These are phyloP conservation scores for Quercus bicolor DNA, from an alignment of 306 rosid genomes.

Conservation along the genomic window DNA sequence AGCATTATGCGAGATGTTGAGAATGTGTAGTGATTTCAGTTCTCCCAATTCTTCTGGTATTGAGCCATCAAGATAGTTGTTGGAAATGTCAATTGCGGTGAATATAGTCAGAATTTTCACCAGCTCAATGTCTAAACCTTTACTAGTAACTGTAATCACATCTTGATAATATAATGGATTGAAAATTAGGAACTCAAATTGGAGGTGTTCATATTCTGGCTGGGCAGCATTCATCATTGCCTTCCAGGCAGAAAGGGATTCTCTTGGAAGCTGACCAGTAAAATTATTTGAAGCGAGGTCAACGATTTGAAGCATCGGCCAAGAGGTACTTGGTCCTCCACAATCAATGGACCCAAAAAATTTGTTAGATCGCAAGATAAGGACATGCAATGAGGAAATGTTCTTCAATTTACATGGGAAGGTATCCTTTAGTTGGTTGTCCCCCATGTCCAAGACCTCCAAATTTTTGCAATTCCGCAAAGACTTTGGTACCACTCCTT, in stretches of 20 bases:
- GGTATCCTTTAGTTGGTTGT: not conserved
- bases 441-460: conserved; percentile 39
- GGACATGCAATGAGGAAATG: conserved; percentile 24
- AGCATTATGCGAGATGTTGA: no score
- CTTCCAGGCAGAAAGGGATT: not conserved
- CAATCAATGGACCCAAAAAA: conserved; percentile 27
- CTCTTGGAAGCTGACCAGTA: conserved; percentile 13
- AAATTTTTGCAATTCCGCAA: conserved; percentile 12
- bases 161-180: no score
- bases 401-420: conserved; percentile 26
- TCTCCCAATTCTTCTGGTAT: no score
- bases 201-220: no score
- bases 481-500: conserved; percentile 20
- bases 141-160: conserved; percentile 25
- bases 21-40: no score
- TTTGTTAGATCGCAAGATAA: conserved; percentile 31
- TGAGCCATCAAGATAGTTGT: no score
- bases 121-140: conserved; percentile 30
- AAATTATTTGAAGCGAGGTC: conserved; percentile 35
- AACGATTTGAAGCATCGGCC: conserved; percentile 39
- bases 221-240: conserved; percentile 17
- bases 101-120: conserved; percentile 28
- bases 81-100: conserved; percentile 4
- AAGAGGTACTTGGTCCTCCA: not conserved
- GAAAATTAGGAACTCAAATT: no score